Percentiles rank a stretch among this genome's conserved stretches.
phyloP scores from a whole-genome alignment of 148 eudicot species.

The Nepenthes mirabilis region DNA sequence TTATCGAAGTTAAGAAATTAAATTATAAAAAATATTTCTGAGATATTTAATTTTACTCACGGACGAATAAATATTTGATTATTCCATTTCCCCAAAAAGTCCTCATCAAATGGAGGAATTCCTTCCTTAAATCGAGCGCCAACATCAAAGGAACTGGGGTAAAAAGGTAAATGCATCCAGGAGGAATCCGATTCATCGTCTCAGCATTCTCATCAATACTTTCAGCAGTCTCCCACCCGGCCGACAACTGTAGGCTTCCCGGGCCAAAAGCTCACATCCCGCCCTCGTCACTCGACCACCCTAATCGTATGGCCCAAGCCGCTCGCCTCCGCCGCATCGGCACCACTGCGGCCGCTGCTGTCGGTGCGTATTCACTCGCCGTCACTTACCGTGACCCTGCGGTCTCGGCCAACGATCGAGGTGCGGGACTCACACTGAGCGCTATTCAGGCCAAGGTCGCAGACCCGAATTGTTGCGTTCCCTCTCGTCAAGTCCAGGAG shows the following conservation, averaged over 20 bases:
- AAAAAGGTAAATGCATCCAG: no score
- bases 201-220: background rate
- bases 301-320: constrained; percentile 26
- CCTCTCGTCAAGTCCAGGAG: constrained; percentile 38
- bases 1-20: no score
- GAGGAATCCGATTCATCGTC: no score
- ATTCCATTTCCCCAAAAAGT: no score
- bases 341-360: constrained; percentile 30
- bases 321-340: constrained; percentile 37
- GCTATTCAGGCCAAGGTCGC: constrained; percentile 34
- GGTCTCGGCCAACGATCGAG: constrained; percentile 31
- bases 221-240: background rate
- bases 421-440: constrained; percentile 17
- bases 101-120: no score
- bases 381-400: constrained; percentile 18
- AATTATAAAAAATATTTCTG: no score
- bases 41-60: no score
- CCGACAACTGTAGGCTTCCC: background rate
- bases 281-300: background rate
- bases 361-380: constrained; percentile 18
- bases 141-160: no score
- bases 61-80: no score
- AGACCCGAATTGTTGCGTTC: constrained; percentile 43
- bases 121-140: no score
- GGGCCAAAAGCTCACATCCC: no score